Base-by-base conservation (phyloP, 1,139 yeast species). In the Hanseniaspora uvarum region DNA sequence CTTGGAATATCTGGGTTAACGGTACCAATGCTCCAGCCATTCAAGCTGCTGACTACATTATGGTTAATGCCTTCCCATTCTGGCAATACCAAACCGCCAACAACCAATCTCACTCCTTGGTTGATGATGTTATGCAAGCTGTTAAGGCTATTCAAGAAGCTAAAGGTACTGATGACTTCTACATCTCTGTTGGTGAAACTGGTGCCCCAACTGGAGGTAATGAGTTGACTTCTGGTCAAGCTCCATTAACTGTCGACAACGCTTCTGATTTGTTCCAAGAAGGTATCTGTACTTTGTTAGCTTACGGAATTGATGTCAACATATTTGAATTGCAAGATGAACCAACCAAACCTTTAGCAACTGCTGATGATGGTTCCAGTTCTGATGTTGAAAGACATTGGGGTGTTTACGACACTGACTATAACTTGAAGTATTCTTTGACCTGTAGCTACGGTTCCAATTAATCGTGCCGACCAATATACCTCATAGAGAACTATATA, bases 121-220 rank as follows among this genome's bases (percentile, higher is more conserved):
- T 87, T 61, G 96, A 88, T 68, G 96, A 88, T 70, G 86, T 88
- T 70, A 86, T 86, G 95, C 96, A 88, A 76, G 95, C 96, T 59
- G 74, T 89, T 69, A 94, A 86, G 75, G 75, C 77, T 58, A 79
- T 89, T 65, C 95, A 88, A 75, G 73, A 87, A 61, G 71, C 79
- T 61, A 89, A 89, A 76, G 95, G 95, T 58, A 72, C 83, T 56
- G 83, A 89, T 58, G 88, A 86, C 70, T 77, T 88, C 63, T 76
- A 79, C 57, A 87, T 89, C 76, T 88, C 92, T 88, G 92, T 89
- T 65, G 97, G 97, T 68, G 97, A 92, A 76, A 92, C 97, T 61
- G 98, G 97, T 63, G 89, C 96, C 96, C 95, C 97, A 67, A 79
- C 95, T 46, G 81, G 76, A 12, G 98, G 98, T 69, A 80, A 87